Evolutionary conservation across 2,329 filamentous ascomycete species (phyloP), one percentile per base, ranked within the genome.

Genomic region (Chrysosporium keratinophilum): DNA sequence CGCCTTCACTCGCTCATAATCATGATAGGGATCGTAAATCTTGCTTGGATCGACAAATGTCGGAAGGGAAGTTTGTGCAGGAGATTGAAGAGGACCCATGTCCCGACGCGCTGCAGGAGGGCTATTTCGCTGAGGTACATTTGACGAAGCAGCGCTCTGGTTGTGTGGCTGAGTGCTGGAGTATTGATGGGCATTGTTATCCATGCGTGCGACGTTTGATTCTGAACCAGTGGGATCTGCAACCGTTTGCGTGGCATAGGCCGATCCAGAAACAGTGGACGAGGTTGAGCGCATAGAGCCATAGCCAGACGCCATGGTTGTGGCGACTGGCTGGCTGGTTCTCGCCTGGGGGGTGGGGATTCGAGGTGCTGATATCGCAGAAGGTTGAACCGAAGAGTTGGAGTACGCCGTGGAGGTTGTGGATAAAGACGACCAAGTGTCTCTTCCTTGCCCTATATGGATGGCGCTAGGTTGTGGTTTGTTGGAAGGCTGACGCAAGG

Each of bases 1-100:
- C 20, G 19, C 49, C 17, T 28, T 53, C 0, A 50, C 50, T 39
- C 19, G 70, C 37, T 74, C 65, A 56, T 75, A 70, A 48, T 75
- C 71, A 2, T 73, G 73, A 64, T 73, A 77, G 2, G 75, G 75
- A 55, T 79, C 75, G 56, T 79, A 79, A 2, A 79, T 74, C 45
- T 76, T 73, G 44, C 68, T 76, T 2, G 77, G 77, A 61, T 79
- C 74, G 17, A 79, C 74, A 1, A 76, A 78, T 2, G 63, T 69
- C 3, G 71, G 62, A 43, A 68, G 37, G 2, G 40, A 44, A 1
- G 52, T 37, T 34, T 43, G 55, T 20, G 48, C 20, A 11, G 55
- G 45, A 19, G 52, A 50, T 40, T 43, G 43, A 40, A 52, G 14
- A 17, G 41, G 5, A 3, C 17, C 28, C 15, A 6, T 5, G n/a